Percentiles rank a stretch among this genome's conserved stretches.
Evolutionary conservation across 2,329 filamentous ascomycete species (phyloP).

Genomic region (Myriosclerotinia duriaeana): DNA sequence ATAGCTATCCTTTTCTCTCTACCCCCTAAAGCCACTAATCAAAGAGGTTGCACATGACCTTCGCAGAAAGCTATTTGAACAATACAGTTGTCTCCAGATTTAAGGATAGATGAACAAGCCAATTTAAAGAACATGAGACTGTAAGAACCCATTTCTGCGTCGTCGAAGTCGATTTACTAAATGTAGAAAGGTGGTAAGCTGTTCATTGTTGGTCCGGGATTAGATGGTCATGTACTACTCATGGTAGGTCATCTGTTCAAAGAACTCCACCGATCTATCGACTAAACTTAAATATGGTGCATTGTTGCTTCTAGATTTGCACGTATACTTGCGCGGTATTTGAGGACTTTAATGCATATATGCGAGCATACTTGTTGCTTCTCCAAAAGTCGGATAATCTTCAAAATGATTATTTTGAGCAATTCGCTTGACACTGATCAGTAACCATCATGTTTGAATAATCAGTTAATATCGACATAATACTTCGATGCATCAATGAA

Average conservation of each 20-base stretch:
- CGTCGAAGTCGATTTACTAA: too few species aligned
- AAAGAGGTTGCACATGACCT: background rate
- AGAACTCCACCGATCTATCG: background rate
- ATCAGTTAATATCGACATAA: background rate
- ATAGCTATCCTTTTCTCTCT: background rate
- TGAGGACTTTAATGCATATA: background rate
- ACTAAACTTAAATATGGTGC: background rate
- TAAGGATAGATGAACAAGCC: too few species aligned
- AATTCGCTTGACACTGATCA: background rate
- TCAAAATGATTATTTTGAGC: background rate
- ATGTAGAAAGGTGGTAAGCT: background rate
- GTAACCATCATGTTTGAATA: background rate
- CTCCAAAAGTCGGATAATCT: background rate
- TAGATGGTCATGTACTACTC: background rate
- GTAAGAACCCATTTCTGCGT: too few species aligned
- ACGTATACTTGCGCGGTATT: background rate
- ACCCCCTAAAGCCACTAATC: fast-evolving
- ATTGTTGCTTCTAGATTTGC: background rate
- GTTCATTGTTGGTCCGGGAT: background rate
- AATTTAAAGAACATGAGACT: background rate
- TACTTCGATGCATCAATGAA: background rate
- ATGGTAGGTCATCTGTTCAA: background rate
- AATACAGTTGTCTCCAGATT: too few species aligned
- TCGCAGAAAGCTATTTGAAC: too few species aligned
- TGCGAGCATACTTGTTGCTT: background rate